Evolutionary conservation across 2,329 filamentous ascomycete genomes (phyloP).

Genomic region (Onygena corvina): DNA sequence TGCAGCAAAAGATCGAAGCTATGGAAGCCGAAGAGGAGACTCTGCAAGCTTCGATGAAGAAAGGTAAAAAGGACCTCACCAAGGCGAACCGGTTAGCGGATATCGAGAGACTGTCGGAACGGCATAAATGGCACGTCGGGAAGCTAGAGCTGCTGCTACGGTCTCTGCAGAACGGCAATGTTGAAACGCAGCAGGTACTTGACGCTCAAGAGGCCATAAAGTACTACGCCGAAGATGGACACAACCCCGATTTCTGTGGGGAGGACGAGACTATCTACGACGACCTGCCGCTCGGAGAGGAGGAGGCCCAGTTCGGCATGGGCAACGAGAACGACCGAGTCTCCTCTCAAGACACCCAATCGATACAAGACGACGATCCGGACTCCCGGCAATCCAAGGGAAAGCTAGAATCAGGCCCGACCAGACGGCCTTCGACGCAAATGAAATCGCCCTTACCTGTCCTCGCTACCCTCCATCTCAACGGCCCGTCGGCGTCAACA

Average conservation of each 20-base stretch:
- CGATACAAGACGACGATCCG: constrained; percentile 75
- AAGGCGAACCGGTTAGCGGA: constrained; percentile 83
- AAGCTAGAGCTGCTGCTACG: constrained; percentile 85
- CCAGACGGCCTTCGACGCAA: constrained; percentile 70
- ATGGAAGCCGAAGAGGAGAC: constrained; percentile 81
- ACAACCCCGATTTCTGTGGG: constrained; percentile 70
- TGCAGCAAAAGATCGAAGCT: constrained; percentile 85
- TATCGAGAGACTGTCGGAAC: constrained; percentile 71
- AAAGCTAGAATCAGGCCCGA: constrained; percentile 47
- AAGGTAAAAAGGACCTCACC: constrained; percentile 72
- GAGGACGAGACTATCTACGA: constrained; percentile 95
- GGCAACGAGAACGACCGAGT: constrained; percentile 66
- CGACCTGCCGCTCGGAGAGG: constrained; percentile 80
- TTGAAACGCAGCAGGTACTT: constrained; percentile 76
- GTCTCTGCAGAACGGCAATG: constrained; percentile 80
- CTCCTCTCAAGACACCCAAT: constrained; percentile 93
- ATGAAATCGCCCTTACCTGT: constrained; percentile 91
- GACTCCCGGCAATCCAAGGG: constrained; percentile 49
- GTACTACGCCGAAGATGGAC: constrained; percentile 87
- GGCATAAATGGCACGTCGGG: constrained; percentile 91
- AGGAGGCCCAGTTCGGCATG: constrained; percentile 80
- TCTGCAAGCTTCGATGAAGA: constrained; percentile 82
- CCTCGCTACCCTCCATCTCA: constrained; percentile 72
- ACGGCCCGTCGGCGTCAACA: constrained; percentile 35
- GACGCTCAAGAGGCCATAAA: constrained; percentile 85